These are phyloP conservation scores for Aspergillus conjunctus DNA, from an alignment of 495 filamentous ascomycete genomes.

Conservation along the genomic window DNA sequence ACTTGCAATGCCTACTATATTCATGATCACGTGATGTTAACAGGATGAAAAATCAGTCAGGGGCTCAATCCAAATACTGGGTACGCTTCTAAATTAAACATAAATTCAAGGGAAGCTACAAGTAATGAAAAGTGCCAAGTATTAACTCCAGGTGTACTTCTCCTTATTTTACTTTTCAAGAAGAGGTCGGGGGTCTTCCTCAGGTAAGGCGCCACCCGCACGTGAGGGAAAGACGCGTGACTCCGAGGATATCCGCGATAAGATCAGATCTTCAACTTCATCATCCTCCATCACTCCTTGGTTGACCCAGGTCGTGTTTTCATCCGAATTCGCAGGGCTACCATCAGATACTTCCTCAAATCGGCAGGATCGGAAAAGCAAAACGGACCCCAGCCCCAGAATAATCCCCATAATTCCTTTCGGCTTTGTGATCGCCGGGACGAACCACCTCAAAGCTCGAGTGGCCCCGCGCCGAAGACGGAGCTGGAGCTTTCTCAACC, in stretches of 20 bases:
- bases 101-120: too few relatives aligned
- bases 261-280: constrained; percentile 5
- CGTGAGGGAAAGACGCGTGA: constrained; percentile 13
- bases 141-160: background rate
- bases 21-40: too few relatives aligned
- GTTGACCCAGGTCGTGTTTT: constrained; percentile 1
- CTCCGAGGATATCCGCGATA: background rate
- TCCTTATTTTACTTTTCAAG: background rate
- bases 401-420: constrained; percentile 13
- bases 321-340: constrained; percentile 11
- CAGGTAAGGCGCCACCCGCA: background rate
- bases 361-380: constrained; percentile 9
- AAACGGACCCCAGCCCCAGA: constrained; percentile 21
- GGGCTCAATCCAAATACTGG: too few relatives aligned
- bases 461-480: constrained; percentile 30
- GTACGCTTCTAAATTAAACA: too few relatives aligned
- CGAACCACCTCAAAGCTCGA: constrained; percentile 23
- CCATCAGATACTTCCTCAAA: constrained; percentile 8
- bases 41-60: too few relatives aligned
- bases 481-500: constrained; percentile 31
- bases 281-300: background rate
- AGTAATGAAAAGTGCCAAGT: background rate
- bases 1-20: too few relatives aligned
- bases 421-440: constrained; percentile 26
- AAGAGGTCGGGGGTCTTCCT: background rate